phyloP scores from a whole-genome alignment of 352 stramenopile genomes.

The Phytophthora chlamydospora region DNA sequence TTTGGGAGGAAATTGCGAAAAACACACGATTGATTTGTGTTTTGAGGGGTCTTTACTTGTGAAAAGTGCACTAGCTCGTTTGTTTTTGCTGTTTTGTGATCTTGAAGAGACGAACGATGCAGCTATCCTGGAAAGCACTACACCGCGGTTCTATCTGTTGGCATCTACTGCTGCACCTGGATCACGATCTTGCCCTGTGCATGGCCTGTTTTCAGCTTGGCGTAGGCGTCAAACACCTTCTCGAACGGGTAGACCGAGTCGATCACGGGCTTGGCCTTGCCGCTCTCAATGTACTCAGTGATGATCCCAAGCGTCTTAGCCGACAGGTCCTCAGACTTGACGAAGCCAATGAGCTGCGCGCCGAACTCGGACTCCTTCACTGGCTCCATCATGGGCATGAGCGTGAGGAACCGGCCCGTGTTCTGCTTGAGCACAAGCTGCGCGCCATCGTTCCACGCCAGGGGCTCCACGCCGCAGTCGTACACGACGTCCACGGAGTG shows the following conservation, averaged over 20 bases:
- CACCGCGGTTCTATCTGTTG: too few species aligned
- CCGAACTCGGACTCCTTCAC: conserved; percentile 53
- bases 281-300: conserved; percentile 43
- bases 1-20: conserved; percentile 2
- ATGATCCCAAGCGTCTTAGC: conserved; percentile 31
- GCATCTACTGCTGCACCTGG: conserved; percentile 3
- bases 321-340: conserved; percentile 15
- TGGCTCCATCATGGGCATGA: conserved; percentile 27
- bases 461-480: conserved; percentile 31
- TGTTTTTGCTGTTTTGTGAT: too few species aligned
- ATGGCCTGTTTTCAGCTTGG: conserved; percentile 51
- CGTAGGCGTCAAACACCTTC: conserved; percentile 46
- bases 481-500: conserved; percentile 41
- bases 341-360: conserved; percentile 20
- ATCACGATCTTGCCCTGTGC: conserved; percentile 65
- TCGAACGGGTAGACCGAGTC: conserved; percentile 61
- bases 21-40: background rate
- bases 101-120: too few species aligned
- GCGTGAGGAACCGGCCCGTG: conserved; percentile 30
- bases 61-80: background rate
- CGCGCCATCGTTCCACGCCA: conserved; percentile 34
- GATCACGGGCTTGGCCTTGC: conserved; percentile 44
- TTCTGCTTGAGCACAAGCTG: conserved; percentile 36
- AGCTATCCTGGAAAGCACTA: too few species aligned
- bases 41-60: background rate